Evolutionary conservation across 371 early-diverging fungal genomes (phyloP).

Genomic region (Mucor piriformis): DNA sequence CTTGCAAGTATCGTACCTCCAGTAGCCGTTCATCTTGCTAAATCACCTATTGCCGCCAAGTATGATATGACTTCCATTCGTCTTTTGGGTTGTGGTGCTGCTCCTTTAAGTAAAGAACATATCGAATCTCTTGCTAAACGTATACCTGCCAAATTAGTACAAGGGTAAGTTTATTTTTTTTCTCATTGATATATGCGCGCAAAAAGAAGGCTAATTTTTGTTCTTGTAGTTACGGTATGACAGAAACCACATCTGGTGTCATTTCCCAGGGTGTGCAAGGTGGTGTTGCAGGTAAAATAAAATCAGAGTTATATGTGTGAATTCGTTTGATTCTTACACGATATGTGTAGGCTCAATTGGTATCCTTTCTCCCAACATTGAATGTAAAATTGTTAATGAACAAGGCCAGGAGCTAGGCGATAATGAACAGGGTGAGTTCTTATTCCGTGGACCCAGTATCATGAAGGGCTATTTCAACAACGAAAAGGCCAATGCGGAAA

Average conservation of each 20-base stretch:
- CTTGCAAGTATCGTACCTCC: constrained; percentile 80
- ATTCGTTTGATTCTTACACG: not conserved
- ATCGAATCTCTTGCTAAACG: constrained; percentile 51
- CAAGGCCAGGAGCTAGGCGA: constrained; percentile 58
- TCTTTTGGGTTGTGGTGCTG: constrained; percentile 77
- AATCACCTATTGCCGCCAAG: constrained; percentile 67
- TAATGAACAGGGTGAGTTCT: constrained; percentile 71
- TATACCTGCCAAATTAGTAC: constrained; percentile 60
- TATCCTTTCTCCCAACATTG: constrained; percentile 64
- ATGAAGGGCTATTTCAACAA: constrained; percentile 79
- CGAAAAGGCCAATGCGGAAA: constrained; percentile 67
- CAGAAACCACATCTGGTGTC: constrained; percentile 67
- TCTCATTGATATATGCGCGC: too few relatives aligned
- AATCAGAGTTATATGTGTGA: not conserved
- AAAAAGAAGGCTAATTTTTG: too few relatives aligned
- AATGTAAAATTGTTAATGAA: constrained; percentile 70
- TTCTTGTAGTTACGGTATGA: constrained; percentile 63
- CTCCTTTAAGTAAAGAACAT: constrained; percentile 74
- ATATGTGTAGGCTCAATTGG: constrained; percentile 68
- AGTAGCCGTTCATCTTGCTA: constrained; percentile 57
- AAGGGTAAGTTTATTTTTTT: constrained; percentile 66
- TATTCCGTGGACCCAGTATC: constrained; percentile 82
- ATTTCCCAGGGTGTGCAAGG: constrained; percentile 31
- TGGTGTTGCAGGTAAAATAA: constrained; percentile 24
- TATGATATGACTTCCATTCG: constrained; percentile 69